Percentiles rank a stretch among this genome's conserved stretches.
phyloP scores from a whole-genome alignment of 2,329 filamentous ascomycete genomes.

The Cladosporium sp. region DNA sequence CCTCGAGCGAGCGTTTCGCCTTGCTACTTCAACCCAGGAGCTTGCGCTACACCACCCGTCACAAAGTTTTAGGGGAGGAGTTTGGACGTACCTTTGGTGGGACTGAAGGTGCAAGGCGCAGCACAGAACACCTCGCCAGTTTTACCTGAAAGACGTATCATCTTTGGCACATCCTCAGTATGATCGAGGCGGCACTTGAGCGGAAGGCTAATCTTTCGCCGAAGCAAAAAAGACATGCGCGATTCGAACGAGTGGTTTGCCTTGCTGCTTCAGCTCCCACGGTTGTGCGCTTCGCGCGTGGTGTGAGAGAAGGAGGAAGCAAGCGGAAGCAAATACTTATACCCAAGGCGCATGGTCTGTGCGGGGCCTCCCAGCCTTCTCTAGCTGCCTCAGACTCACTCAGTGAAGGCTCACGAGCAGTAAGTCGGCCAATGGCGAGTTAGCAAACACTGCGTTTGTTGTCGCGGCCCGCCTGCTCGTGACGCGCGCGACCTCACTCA shows the following conservation, averaged over 20 bases:
- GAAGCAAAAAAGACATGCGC: constrained; percentile 6
- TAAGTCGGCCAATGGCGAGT: neutral
- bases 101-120: constrained; percentile 2
- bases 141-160: constrained; percentile 3
- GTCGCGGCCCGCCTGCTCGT: no score
- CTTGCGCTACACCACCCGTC: neutral
- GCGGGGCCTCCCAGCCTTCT: neutral
- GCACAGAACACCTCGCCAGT: constrained; percentile 5
- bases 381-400: neutral
- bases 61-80: neutral
- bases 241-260: constrained; percentile 3
- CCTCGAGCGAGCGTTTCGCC: neutral
- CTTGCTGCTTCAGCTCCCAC: neutral
- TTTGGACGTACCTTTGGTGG: neutral
- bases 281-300: neutral
- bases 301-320: neutral
- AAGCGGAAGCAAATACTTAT: neutral
- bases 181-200: constrained; percentile 4
- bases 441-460: no score
- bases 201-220: constrained; percentile 3
- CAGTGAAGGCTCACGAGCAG: neutral
- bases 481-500: neutral
- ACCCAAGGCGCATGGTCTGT: neutral
- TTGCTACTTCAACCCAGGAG: neutral
- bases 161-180: constrained; percentile 1